phyloP scores from a whole-genome alignment of 192 early-diverging fungal genomes.

The Dissophora globulifera region DNA sequence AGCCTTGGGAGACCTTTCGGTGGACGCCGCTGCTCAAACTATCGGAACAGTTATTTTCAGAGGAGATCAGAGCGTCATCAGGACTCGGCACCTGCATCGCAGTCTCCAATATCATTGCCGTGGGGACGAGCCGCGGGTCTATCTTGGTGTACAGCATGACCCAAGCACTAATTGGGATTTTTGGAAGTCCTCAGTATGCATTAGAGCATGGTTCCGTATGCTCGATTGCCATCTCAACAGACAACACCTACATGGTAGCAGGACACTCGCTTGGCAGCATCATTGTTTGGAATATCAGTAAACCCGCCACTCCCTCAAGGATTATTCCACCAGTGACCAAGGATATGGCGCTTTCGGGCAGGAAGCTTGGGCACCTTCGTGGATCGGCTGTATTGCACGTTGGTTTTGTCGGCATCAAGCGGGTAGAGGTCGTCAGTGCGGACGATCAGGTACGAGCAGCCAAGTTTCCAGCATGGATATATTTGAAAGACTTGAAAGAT shows the following conservation, averaged over 20 bases:
- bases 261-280: constrained; percentile 66
- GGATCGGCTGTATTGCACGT: constrained; percentile 66
- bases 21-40: constrained; percentile 67
- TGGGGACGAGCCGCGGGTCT: constrained; percentile 67
- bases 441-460: constrained; percentile 59
- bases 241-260: constrained; percentile 64
- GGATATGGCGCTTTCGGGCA: constrained; percentile 55
- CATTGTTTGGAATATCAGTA: constrained; percentile 66
- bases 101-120: constrained; percentile 65
- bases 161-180: constrained; percentile 57
- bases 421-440: constrained; percentile 64
- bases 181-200: constrained; percentile 46
- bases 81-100: constrained; percentile 44
- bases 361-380: constrained; percentile 67
- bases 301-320: constrained; percentile 55
- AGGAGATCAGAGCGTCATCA: constrained; percentile 45
- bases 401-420: constrained; percentile 66
- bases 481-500: no score
- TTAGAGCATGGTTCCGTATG: constrained; percentile 65
- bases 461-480: no score
- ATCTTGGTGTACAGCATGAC: constrained; percentile 65
- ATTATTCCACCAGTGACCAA: constrained; percentile 63
- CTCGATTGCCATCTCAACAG: constrained; percentile 66
- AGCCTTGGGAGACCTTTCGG: constrained; percentile 67
- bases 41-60: constrained; percentile 66